Evolutionary conservation across 2,329 filamentous ascomycete species (phyloP).

Genomic region (Geosmithia morbida): DNA sequence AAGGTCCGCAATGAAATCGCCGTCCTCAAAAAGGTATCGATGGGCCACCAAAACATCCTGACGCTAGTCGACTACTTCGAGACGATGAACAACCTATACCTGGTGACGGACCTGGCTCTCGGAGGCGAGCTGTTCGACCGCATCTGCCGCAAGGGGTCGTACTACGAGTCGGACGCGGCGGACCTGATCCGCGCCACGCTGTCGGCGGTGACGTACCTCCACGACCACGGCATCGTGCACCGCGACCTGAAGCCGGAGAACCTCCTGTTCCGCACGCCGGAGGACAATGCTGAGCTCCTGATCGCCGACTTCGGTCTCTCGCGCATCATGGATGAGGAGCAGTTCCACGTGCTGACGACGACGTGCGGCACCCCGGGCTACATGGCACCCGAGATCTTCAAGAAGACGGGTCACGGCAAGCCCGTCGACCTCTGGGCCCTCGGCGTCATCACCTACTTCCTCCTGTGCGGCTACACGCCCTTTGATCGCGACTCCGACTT

Average conservation of each 20-base stretch:
- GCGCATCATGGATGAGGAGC: conserved; percentile 97
- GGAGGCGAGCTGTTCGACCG: conserved; percentile 96
- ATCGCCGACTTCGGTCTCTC: conserved; percentile 96
- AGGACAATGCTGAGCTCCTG: conserved; percentile 91
- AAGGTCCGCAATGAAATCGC: conserved; percentile 96
- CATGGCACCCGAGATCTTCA: conserved; percentile 99
- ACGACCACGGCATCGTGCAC: conserved; percentile 97
- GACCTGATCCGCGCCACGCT: conserved; percentile 90
- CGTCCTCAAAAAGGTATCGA: conserved; percentile 92
- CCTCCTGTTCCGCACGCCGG: conserved; percentile 86
- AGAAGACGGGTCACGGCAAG: conserved; percentile 95
- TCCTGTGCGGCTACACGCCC: conserved; percentile 94
- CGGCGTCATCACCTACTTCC: conserved; percentile 96
- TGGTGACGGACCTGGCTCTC: conserved; percentile 91
- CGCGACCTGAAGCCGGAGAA: conserved; percentile 97
- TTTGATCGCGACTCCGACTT: conserved; percentile 96
- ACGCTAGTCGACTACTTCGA: conserved; percentile 98
- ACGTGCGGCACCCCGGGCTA: conserved; percentile 97
- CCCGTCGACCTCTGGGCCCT: conserved; percentile 98
- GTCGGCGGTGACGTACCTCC: conserved; percentile 94
- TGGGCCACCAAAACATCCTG: conserved; percentile 96
- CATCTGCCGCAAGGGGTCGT: conserved; percentile 95
- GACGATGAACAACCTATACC: conserved; percentile 98
- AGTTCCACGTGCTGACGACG: conserved; percentile 94
- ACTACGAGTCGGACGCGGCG: conserved; percentile 94